A percentile compares a stretch with the other conserved stretches of the same genome.
phyloP scores from a whole-genome alignment of 1,284 basidiomycete species.

The Phlebopus sp. region DNA sequence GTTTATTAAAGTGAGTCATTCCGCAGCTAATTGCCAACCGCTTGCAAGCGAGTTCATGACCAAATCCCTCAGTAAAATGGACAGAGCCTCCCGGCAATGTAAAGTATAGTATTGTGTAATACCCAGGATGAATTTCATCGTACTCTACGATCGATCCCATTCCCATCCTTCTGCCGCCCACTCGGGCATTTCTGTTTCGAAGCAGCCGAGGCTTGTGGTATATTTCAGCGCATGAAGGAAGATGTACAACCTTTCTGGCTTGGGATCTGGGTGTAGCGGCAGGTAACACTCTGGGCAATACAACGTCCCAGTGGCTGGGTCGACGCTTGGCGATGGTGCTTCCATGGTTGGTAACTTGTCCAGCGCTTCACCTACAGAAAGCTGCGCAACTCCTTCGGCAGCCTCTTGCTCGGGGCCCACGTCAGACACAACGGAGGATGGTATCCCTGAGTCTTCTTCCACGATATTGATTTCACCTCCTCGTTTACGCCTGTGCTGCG shows the following conservation, averaged over 20 bases:
- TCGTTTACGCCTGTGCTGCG: conserved; percentile 53
- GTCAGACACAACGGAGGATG: conserved; percentile 2
- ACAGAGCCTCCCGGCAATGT: background rate
- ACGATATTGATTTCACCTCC: conserved; percentile 39
- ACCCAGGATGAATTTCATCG: conserved; percentile 1
- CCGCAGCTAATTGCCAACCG: background rate
- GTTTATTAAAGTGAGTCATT: conserved; percentile 10
- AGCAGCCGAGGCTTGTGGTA: conserved; percentile 71
- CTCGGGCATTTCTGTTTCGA: conserved; percentile 71
- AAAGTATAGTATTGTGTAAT: conserved; percentile 5
- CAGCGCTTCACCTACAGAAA: conserved; percentile 20
- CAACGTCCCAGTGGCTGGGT: conserved; percentile 33
- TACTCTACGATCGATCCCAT: conserved; percentile 44
- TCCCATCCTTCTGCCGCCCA: conserved; percentile 68
- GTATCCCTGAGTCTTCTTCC: conserved; percentile 22
- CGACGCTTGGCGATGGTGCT: conserved; percentile 26
- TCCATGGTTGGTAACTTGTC: conserved; percentile 17
- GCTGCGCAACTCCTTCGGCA: conserved; percentile 11
- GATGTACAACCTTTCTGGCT: conserved; percentile 87
- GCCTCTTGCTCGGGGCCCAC: conserved; percentile 1
- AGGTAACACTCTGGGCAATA: conserved; percentile 89
- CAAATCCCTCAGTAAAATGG: background rate
- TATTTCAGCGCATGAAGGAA: conserved; percentile 90
- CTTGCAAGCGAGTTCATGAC: background rate
- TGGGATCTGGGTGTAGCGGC: conserved; percentile 87